Conservation (phyloP, 1,284 basidiomycete genomes). For the Pulchroboletus neoregius region DNA sequence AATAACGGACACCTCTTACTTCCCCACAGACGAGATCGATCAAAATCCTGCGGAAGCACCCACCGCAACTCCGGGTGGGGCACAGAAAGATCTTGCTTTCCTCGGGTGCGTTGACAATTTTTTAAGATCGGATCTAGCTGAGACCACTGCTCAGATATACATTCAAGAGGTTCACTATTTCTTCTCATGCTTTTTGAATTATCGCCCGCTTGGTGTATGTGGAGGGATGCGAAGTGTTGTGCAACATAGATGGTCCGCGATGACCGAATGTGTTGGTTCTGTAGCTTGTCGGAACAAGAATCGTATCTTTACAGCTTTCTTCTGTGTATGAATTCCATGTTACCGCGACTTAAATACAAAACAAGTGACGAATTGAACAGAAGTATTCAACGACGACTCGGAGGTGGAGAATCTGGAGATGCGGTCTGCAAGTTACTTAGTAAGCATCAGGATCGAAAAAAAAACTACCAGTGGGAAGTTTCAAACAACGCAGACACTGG, state of each 20-base stretch:
- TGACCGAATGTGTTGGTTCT: slow-evolving; percentile 1
- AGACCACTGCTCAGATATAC: slow-evolving; percentile 52
- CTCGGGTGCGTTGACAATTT: slow-evolving; percentile 61
- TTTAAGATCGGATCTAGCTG: slow-evolving; percentile 1
- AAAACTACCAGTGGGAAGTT: too few relatives aligned
- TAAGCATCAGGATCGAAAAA: too few relatives aligned
- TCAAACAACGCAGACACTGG: too few relatives aligned
- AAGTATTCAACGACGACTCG: too few relatives aligned
- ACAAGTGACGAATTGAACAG: too few relatives aligned
- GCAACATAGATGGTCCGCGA: not conserved
- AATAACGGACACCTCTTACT: slow-evolving; percentile 94
- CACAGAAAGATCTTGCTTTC: slow-evolving; percentile 88
- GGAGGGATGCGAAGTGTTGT: not conserved
- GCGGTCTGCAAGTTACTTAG: too few relatives aligned
- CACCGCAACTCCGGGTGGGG: slow-evolving; percentile 51
- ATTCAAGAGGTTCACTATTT: slow-evolving; percentile 68
- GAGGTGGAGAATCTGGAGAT: too few relatives aligned
- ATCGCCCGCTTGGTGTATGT: slow-evolving; percentile 1
- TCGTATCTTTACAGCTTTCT: not conserved
- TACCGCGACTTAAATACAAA: too few relatives aligned
- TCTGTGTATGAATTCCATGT: slow-evolving; percentile 2
- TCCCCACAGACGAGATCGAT: slow-evolving; percentile 95
- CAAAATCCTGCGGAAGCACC: slow-evolving; percentile 71
- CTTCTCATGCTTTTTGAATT: slow-evolving; percentile 38
- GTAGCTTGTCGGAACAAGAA: slow-evolving; percentile 6